These are phyloP conservation scores for Codiaeum variegatum DNA, from an alignment of 441 rosid species.

Conservation along the genomic window DNA sequence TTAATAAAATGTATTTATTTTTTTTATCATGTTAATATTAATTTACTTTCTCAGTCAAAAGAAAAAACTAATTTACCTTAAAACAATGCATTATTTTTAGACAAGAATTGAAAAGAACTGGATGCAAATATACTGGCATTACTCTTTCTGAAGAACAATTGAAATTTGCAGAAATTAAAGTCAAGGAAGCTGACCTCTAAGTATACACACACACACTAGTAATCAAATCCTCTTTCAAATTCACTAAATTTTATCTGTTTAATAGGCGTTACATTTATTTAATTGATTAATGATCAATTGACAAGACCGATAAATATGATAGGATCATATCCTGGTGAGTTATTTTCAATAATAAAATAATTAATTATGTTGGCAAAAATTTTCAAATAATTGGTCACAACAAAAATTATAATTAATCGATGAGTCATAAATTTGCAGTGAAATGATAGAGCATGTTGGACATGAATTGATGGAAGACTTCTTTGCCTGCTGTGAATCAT, in stretches of 20 bases:
- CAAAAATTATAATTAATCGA: not conserved
- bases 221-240: no score
- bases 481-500: not conserved
- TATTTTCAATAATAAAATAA: not conserved
- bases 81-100: constrained; percentile 23
- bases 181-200: constrained; percentile 72
- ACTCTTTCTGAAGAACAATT: constrained; percentile 66
- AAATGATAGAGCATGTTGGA: constrained; percentile 14
- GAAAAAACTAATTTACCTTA: no score
- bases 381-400: not conserved
- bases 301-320: not conserved
- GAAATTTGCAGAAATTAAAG: constrained; percentile 57
- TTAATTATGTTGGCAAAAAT: no score
- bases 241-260: not conserved
- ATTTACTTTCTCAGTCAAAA: no score
- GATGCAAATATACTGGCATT: constrained; percentile 73
- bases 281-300: not conserved
- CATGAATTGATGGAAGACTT: constrained; percentile 11
- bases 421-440: constrained; percentile 35
- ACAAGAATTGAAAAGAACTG: constrained; percentile 66
- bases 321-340: not conserved
- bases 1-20: no score
- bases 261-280: no score
- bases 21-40: no score
- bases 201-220: constrained; percentile 20